Evolutionary conservation across 2,329 filamentous ascomycete species (phyloP), one percentile per base, ranked within the genome.

Genomic region (Aspergillus aculeatinus): DNA sequence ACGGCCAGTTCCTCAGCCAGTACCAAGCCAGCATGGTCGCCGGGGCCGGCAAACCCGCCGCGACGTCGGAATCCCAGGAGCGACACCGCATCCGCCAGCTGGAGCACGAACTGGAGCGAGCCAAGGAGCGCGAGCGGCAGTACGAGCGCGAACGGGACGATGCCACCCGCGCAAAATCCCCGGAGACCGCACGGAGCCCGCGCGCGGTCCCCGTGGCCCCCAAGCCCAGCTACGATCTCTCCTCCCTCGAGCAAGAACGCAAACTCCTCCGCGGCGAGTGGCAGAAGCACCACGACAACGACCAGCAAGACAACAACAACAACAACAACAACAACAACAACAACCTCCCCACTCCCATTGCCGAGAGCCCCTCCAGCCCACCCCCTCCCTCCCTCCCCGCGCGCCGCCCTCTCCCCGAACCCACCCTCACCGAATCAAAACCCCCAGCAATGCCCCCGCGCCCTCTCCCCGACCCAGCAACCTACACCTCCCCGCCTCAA

Each of bases 1-100:
- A 88, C 61, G 92, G 92, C 2, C 92, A 96, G 71, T 93, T 89
- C 68, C 83, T 96, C 54, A 94, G 90, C 70, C 90, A 96, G 72
- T 96, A 96, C 72, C 89, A 91, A 73, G 87, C 88, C 21, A 88
- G 91, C 66, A 87, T 90, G 71, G 74, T 27, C 27, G 27, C 81
- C 62, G 70, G 75, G 57, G 66, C 70, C 67, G 69, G 67, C 72
- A 53, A 35, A 16, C 76, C 60, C 71, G 77, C 69, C 23, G 76
- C 70, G 21, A 75, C 81, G 39, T 42, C 39, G 57, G 83, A 77
- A 61, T 80, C 79, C 25, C 76, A 80, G 2, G 85, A 94, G 73
- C 85, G 82, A 63, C 84, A 82, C 64, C 87, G 92, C 47, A 88
- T 97, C 63, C 85, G 85, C 68, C 89, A 97, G 72, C 82, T 98